These are phyloP conservation scores for Grosmannia serpens DNA, from an alignment of 2,329 filamentous ascomycete species.

Conservation along the genomic window DNA sequence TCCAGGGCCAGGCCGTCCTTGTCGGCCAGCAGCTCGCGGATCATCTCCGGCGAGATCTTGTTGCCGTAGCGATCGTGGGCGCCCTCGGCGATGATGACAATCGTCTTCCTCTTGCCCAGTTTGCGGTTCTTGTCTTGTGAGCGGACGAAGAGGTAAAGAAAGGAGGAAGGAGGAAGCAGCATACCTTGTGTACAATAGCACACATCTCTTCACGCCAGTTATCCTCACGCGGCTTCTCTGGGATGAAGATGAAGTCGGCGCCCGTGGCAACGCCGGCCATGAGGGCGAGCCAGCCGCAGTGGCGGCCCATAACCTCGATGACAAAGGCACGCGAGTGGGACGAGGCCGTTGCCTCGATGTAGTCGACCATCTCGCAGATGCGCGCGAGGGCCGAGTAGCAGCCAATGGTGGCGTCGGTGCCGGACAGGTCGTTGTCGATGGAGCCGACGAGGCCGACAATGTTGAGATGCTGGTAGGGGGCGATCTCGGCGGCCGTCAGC, in stretches of 20 bases:
- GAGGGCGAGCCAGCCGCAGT: slow-evolving; percentile 94
- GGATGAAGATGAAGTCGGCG: slow-evolving; percentile 94
- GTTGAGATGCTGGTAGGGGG: slow-evolving; percentile 76
- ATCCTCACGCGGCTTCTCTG: slow-evolving; percentile 77
- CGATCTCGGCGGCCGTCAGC: slow-evolving; percentile 57
- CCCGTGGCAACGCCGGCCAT: slow-evolving; percentile 94
- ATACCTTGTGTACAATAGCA: slow-evolving; percentile 31
- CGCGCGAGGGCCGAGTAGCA: slow-evolving; percentile 88
- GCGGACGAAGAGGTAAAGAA: background rate
- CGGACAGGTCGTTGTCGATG: slow-evolving; percentile 96
- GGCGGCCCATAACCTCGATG: slow-evolving; percentile 95
- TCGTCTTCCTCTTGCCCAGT: slow-evolving; percentile 91
- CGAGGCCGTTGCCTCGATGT: slow-evolving; percentile 87
- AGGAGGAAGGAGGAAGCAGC: background rate
- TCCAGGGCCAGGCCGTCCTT: slow-evolving; percentile 66
- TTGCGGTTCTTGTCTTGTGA: slow-evolving; percentile 53
- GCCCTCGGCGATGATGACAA: slow-evolving; percentile 94
- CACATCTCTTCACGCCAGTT: slow-evolving; percentile 90
- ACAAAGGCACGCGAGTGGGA: slow-evolving; percentile 96
- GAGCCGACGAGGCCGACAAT: slow-evolving; percentile 94
- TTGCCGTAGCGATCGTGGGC: slow-evolving; percentile 75
- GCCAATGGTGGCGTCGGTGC: slow-evolving; percentile 94
- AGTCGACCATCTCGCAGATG: slow-evolving; percentile 93
- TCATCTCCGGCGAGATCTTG: slow-evolving; percentile 68
- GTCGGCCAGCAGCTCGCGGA: slow-evolving; percentile 80